These are phyloP conservation scores for Cupressus sempervirens DNA, from an alignment of 75 land plant genomes.

Conservation along the genomic window DNA sequence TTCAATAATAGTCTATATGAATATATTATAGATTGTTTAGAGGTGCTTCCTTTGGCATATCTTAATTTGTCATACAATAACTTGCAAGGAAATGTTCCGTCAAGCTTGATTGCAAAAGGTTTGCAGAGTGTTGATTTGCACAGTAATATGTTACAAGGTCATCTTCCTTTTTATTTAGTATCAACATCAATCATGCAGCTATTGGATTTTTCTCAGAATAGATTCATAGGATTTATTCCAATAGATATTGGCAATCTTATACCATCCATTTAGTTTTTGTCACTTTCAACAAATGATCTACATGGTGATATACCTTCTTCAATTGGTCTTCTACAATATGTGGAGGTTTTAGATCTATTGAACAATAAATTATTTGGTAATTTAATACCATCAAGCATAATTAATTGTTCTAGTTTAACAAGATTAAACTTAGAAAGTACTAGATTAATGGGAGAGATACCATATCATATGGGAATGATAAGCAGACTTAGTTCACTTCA, in stretches of 20 bases:
- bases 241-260: neutral
- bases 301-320: no score
- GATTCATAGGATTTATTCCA: neutral
- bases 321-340: no score
- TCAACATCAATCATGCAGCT: no score
- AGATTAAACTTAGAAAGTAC: neutral
- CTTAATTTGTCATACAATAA: neutral
- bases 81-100: no score
- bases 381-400: no score
- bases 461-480: neutral
- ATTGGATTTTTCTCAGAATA: neutral
- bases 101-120: no score
- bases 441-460: no score
- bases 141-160: no score
- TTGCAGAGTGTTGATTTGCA: no score
- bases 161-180: no score
- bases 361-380: no score
- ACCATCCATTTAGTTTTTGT: neutral
- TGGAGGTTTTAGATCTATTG: no score
- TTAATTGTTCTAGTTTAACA: neutral
- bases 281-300: neutral
- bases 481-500: neutral
- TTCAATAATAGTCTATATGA: neutral
- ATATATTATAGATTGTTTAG: neutral
- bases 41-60: neutral